Percentiles rank a stretch among this genome's conserved stretches.
Evolutionary conservation across 768 basidiomycete genomes (phyloP).

Genomic region (Boletus tylopilopsis): DNA sequence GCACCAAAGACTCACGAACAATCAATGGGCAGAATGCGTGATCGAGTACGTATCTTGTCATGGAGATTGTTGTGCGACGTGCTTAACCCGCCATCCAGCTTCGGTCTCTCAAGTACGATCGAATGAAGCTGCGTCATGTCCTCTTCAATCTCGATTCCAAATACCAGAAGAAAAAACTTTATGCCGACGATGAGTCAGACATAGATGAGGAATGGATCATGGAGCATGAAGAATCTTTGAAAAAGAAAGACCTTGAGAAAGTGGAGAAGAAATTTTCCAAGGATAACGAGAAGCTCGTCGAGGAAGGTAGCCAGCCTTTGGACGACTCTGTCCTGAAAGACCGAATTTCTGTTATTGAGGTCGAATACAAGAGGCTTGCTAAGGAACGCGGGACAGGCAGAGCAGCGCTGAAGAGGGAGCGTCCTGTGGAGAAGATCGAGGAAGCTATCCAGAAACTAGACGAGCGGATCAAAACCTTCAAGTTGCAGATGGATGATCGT

Average conservation of each 20-base stretch:
- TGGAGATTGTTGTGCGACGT: background rate
- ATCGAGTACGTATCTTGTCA: slow-evolving; percentile 59
- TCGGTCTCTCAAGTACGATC: slow-evolving; percentile 88
- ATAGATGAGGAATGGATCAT: slow-evolving; percentile 90
- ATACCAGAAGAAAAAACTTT: slow-evolving; percentile 77
- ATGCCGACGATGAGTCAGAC: slow-evolving; percentile 84
- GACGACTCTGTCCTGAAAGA: slow-evolving; percentile 64
- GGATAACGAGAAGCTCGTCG: slow-evolving; percentile 83
- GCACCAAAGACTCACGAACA: slow-evolving; percentile 91
- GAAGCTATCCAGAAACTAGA: slow-evolving; percentile 80
- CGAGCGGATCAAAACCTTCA: slow-evolving; percentile 80
- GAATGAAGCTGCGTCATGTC: slow-evolving; percentile 92
- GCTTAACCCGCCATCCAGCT: slow-evolving; percentile 48
- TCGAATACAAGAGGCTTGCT: slow-evolving; percentile 68
- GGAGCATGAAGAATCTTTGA: slow-evolving; percentile 72
- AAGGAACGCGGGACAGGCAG: slow-evolving; percentile 81
- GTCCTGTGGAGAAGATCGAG: slow-evolving; percentile 72
- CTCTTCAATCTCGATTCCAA: slow-evolving; percentile 76
- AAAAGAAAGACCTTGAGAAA: slow-evolving; percentile 83
- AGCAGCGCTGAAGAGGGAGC: slow-evolving; percentile 62
- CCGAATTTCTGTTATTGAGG: slow-evolving; percentile 65
- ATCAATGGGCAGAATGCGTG: slow-evolving; percentile 90
- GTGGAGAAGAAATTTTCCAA: slow-evolving; percentile 92
- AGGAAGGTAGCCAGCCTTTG: slow-evolving; percentile 61
- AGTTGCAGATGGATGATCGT: slow-evolving; percentile 85